Evolutionary conservation across 306 rosid genomes (phyloP), one percentile per base, ranked within the genome.

Genomic region (Heteromeles arbutifolia): DNA sequence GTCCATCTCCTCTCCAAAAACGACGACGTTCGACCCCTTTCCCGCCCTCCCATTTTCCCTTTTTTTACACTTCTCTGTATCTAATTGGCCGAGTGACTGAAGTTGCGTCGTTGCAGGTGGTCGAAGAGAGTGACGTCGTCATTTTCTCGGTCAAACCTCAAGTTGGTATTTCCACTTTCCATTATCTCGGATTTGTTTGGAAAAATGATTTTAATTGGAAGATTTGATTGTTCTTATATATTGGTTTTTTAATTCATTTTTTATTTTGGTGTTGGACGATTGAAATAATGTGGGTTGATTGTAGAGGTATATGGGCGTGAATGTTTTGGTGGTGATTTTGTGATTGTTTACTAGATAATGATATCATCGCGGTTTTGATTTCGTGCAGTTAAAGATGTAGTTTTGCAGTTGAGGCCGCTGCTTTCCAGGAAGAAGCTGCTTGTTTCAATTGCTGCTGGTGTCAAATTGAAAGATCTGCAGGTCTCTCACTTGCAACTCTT

Each of bases 401-500:
- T 90, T 13, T 72, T 71, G 84, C 82, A 89, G 76, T 79, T 96
- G 84, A 81, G 52, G 86, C 96, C 98, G 43, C 80, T 80, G 31
- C 84, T 96, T 37, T 82, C 97, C 45, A 76, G 67, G 76, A 87
- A 88, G 83, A 92, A 96, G 88, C 98, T 92, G 78, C 85, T 96
- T 62, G 98, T 96, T 83, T 96, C 98, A 3, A 86, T 96, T 82
- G 98, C 98, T 72, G 99, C 99, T 70, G 99, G 99, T 58, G 66
- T 90, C 78, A 96, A 88, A 82, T 70, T 96, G 88, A 87, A 90
- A 80, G 99, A 96, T 88, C 90, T 96, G 67, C 96, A 90, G 99
- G 98, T 95, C 57, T 76, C 65, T 6, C 0, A 77, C 32, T 72
- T 19, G 31, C 7, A 24, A 21, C 32, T 72, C 34, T 58, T 57